Conservation (phyloP, 768 basidiomycete species). For the Gloeophyllum trabeum region DNA sequence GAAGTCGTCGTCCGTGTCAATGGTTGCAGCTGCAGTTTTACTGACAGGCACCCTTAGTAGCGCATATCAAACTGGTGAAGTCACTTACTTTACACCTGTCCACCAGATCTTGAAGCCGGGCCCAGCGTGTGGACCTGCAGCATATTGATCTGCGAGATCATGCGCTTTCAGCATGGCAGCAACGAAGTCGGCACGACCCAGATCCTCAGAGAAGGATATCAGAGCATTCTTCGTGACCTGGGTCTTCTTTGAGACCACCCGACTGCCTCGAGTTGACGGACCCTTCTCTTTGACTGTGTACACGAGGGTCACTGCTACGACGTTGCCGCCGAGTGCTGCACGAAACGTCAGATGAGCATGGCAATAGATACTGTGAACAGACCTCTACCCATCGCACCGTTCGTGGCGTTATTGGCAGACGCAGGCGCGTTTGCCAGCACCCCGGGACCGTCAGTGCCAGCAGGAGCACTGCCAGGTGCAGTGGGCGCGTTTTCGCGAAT, state of each 20-base stretch:
- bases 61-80: background rate
- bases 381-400: too few relatives aligned
- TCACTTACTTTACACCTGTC: slow-evolving; percentile 1
- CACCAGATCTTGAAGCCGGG: slow-evolving; percentile 3
- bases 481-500: too few relatives aligned
- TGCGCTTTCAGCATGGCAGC: background rate
- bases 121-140: background rate
- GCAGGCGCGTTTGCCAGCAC: too few relatives aligned
- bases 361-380: too few relatives aligned
- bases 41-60: background rate
- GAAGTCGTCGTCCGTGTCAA: slow-evolving; percentile 1
- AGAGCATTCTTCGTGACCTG: slow-evolving; percentile 1
- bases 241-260: background rate
- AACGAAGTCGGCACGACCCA: background rate
- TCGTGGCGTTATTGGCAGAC: too few relatives aligned
- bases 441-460: too few relatives aligned
- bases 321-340: background rate
- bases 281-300: background rate
- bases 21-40: slow-evolving; percentile 2
- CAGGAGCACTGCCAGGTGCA: too few relatives aligned
- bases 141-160: background rate
- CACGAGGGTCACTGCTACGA: background rate
- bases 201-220: background rate
- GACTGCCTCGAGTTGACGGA: background rate
- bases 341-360: background rate